Evolutionary conservation across 805 yeast species (phyloP).

Genomic region (Candida dendrica): DNA sequence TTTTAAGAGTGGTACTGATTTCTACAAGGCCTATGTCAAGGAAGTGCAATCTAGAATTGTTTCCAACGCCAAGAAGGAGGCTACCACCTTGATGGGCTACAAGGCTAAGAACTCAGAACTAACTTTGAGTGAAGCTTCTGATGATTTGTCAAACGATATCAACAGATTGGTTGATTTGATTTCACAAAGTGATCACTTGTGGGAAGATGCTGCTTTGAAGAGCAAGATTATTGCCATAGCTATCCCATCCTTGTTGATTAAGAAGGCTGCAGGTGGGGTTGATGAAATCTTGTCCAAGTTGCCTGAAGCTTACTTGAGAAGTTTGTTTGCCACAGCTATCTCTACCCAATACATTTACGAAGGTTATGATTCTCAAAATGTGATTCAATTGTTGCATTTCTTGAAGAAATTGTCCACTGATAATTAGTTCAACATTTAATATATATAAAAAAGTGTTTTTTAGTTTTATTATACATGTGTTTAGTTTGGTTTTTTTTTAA

Average conservation of each 20-base stretch:
- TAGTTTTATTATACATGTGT: not conserved
- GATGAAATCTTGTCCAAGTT: conserved; percentile 65
- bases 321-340: conserved; percentile 47
- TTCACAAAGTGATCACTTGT: conserved; percentile 79
- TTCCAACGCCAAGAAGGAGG: conserved; percentile 76
- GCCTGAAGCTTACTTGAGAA: conserved; percentile 81
- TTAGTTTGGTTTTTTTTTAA: too few species aligned
- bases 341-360: conserved; percentile 21
- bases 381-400: conserved; percentile 21
- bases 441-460: not conserved
- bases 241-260: conserved; percentile 65
- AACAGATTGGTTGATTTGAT: conserved; percentile 83
- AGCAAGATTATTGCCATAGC: conserved; percentile 69
- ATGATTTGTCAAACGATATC: conserved; percentile 73
- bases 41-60: conserved; percentile 75
- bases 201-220: conserved; percentile 69
- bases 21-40: conserved; percentile 77
- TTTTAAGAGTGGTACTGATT: conserved; percentile 67
- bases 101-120: conserved; percentile 53
- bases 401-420: conserved; percentile 9
- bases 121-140: conserved; percentile 63
- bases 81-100: conserved; percentile 79
- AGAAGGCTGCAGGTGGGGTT: conserved; percentile 66
- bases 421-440: too few species aligned
- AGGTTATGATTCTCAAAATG: conserved; percentile 20